Evolutionary conservation across 2,329 filamentous ascomycete species (phyloP), one percentile per base, ranked within the genome.

Genomic region (Coniochaeta prunicola): DNA sequence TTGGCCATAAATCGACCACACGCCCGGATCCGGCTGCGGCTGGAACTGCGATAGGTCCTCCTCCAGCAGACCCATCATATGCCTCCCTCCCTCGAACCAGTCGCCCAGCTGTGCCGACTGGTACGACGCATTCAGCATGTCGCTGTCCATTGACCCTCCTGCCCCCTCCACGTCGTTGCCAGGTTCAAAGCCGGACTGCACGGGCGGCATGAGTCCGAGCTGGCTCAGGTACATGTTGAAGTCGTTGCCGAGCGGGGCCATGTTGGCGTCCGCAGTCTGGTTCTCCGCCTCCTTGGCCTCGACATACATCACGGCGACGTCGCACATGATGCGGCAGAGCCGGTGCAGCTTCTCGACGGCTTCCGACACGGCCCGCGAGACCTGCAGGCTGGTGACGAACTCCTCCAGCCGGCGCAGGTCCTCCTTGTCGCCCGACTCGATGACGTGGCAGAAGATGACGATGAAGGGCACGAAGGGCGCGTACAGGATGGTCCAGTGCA

Each of bases 151-250:
- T 53, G 57, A 61, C 4, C 58, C 57, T 2, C 45, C 48, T 1
- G 48, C 48, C 9, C 59, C 59, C 2, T 59, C 61, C 19, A 42
- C 28, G 21, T 26, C 53, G n/a, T 24, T n/a, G 48, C 57, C 57
- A 12, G 59, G 30, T 30, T 21, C 53, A 53, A 55, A 33, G 19
- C 30, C 13, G 53, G 53, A 21, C 33, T 55, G 30, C 17, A 12
- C n/a, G 4, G 53, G 53, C 26, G 80, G 80, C 62, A 85, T 82
- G 60, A 88, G 77, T 0, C 86, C 86, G 17, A 89, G 75, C 24
- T 85, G 84, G 64, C 77, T 82, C 1, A 89, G 75, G 64, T 88
- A 89, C 59, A 82, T 80, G 63, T 88, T 84, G 61, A 89, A 86
- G 64, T 85, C 81, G 59, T 82, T 77, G 1, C 80, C 81, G 2